Evolutionary conservation across 2,329 filamentous ascomycete species (phyloP), one percentile per base, ranked within the genome.

Genomic region (Beauveria medogensis): DNA sequence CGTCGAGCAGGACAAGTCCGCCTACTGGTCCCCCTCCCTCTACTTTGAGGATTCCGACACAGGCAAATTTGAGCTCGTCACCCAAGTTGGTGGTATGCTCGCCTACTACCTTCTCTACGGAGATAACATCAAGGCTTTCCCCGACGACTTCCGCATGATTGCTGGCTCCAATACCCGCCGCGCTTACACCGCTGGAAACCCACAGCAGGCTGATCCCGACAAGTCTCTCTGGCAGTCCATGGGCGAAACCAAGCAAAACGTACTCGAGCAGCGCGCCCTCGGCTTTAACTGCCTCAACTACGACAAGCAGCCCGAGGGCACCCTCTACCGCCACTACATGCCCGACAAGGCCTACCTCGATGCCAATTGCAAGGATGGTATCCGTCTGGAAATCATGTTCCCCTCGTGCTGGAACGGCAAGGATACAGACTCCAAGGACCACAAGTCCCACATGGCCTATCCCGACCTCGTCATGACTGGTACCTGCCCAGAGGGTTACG

Each of bases 231-330:
- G 92, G 92, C 74, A 74, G 26, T 70, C 74, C 2, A 76, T 85
- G 5, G 83, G 87, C 63, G 82, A 83, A 68, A 88, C 87, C 12
- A 74, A 70, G 52, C 92, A 96, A 77, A 73, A 75, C 18, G 83
- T 86, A 57, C 82, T 97, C 43, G 77, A 77, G 55, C 89, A 96
- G 78, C 91, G 92, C 64, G 91, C 92, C 10, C 68, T 97, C 30
- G 93, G 94, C 3, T 96, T 96, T 83, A 97, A 97, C 80, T 97
- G 94, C 75, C 77, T 99, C 63, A 87, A 97, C 82, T 97, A 97
- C 71, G 69, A 67, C 37, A 78, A 74, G 26, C 68, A 73, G 0
- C 78, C 89, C 2, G 92, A 96, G 73, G 81, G 82, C 1, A 89
- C 92, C 16, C 81, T 96, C 41, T 89, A 85, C 73, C 91, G 92